Percentiles rank a stretch among this genome's conserved stretches.
These are phyloP conservation scores for Priceomyces fermenticarens DNA, from an alignment of 805 yeast genomes.

Conservation along the genomic window DNA sequence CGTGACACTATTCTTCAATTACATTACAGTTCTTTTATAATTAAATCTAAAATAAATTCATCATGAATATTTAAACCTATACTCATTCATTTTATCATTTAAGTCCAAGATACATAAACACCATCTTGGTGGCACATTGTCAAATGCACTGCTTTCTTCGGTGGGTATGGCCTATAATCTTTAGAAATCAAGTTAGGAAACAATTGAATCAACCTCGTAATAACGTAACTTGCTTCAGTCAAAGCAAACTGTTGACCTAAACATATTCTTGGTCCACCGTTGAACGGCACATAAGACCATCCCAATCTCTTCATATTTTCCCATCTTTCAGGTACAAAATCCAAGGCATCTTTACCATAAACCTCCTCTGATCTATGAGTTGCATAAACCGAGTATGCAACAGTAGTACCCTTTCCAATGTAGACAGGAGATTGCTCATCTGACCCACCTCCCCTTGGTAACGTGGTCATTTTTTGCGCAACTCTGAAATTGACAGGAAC, in stretches of 20 bases:
- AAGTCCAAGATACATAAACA: slow-evolving; percentile 13
- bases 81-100: neutral
- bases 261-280: slow-evolving; percentile 57
- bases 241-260: slow-evolving; percentile 58
- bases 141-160: slow-evolving; percentile 25
- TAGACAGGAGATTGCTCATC: slow-evolving; percentile 38
- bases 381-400: slow-evolving; percentile 39
- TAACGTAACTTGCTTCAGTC: slow-evolving; percentile 49
- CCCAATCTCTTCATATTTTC: slow-evolving; percentile 32
- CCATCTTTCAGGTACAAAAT: slow-evolving; percentile 53
- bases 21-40: too few species aligned
- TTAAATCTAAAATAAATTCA: neutral
- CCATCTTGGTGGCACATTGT: slow-evolving; percentile 27
- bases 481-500: slow-evolving; percentile 33
- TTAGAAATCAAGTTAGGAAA: slow-evolving; percentile 18
- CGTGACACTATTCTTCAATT: neutral
- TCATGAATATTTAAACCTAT: neutral
- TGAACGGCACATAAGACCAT: slow-evolving; percentile 53
- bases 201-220: slow-evolving; percentile 32
- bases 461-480: slow-evolving; percentile 28
- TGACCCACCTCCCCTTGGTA: slow-evolving; percentile 34
- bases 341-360: slow-evolving; percentile 47
- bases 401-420: slow-evolving; percentile 43
- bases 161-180: slow-evolving; percentile 25
- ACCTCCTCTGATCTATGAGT: slow-evolving; percentile 39